phyloP scores from a whole-genome alignment of 768 basidiomycete genomes.

The Cubamyces sp. region DNA sequence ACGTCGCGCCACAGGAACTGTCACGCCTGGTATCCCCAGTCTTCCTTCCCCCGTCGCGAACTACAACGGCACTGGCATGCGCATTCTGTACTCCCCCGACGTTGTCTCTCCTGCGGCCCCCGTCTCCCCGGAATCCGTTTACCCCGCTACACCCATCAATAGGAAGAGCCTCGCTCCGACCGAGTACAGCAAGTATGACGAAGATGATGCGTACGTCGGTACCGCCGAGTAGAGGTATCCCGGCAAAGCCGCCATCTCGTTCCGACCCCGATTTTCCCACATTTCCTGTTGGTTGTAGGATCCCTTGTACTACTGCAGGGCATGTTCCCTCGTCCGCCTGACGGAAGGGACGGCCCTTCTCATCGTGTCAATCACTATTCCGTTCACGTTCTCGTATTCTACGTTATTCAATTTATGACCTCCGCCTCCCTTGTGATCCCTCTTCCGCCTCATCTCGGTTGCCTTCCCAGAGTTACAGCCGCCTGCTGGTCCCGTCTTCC shows the following conservation, averaged over 20 bases:
- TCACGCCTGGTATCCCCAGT: conserved; percentile 25
- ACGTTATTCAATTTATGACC: conserved; percentile 10
- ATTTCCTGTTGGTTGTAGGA: conserved; percentile 21
- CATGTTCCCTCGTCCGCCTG: not conserved
- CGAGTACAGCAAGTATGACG: conserved; percentile 34
- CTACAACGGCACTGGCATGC: conserved; percentile 37
- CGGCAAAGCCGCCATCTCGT: not conserved
- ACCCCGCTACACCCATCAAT: conserved; percentile 8
- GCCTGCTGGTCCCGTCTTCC: not conserved
- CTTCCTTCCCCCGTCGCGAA: conserved; percentile 34
- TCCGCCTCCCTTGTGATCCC: not conserved
- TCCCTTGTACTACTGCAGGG: conserved; percentile 18
- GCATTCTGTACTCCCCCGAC: conserved; percentile 38
- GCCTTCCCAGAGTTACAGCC: not conserved
- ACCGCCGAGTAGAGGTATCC: conserved; percentile 28
- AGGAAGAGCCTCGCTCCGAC: conserved; percentile 33
- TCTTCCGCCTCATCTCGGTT: not conserved
- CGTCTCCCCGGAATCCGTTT: conserved; percentile 11
- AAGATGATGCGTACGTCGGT: conserved; percentile 36
- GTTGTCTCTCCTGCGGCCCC: conserved; percentile 4
- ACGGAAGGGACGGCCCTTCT: not conserved
- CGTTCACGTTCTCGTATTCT: conserved; percentile 7
- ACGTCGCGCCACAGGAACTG: conserved; percentile 41
- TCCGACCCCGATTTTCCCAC: not conserved
- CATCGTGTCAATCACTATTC: conserved; percentile 15